A percentile compares a stretch with the other conserved stretches of the same genome.
These are phyloP conservation scores for Neofusicoccum sp. DNA, from an alignment of 2,329 filamentous ascomycete species.

Conservation along the genomic window DNA sequence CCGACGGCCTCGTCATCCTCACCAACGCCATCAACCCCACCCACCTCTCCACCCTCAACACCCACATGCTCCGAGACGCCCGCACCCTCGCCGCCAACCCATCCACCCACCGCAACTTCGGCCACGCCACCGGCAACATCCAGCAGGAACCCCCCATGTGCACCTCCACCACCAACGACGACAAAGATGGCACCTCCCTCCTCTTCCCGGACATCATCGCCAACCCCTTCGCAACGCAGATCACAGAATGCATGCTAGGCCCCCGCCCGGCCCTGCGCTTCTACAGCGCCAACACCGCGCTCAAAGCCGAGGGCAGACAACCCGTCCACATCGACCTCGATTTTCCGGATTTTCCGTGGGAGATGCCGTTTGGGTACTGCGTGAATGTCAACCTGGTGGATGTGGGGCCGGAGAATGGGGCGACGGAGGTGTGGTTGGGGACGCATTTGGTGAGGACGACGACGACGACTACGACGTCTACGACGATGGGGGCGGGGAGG, in stretches of 20 bases:
- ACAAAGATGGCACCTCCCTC: slow-evolving; percentile 30
- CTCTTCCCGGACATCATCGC: slow-evolving; percentile 39
- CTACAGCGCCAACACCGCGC: slow-evolving; percentile 42
- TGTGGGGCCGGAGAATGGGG: slow-evolving; percentile 53
- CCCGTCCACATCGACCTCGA: slow-evolving; percentile 23
- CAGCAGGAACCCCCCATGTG: slow-evolving; percentile 44
- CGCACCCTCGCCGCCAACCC: slow-evolving; percentile 30
- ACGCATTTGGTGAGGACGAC: slow-evolving; percentile 54
- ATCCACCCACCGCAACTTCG: slow-evolving; percentile 32
- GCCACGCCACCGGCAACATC: slow-evolving; percentile 38
- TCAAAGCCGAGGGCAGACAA: slow-evolving; percentile 38
- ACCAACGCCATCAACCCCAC: slow-evolving; percentile 35
- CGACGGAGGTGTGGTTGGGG: slow-evolving; percentile 59
- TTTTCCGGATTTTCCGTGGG: slow-evolving; percentile 43
- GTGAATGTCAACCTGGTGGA: slow-evolving; percentile 54
- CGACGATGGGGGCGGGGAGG: not conserved
- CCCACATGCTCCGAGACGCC: slow-evolving; percentile 29
- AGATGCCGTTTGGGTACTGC: slow-evolving; percentile 55
- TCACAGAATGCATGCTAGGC: slow-evolving; percentile 40
- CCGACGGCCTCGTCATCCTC: slow-evolving; percentile 40
- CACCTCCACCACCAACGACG: too few species aligned
- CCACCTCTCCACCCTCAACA: slow-evolving; percentile 36
- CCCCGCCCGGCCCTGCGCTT: slow-evolving; percentile 39
- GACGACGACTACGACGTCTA: slow-evolving; percentile 53
- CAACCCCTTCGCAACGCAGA: slow-evolving; percentile 18